These are phyloP conservation scores for Aspergillus bombycis DNA, from an alignment of 2,329 filamentous ascomycete species.

Conservation along the genomic window DNA sequence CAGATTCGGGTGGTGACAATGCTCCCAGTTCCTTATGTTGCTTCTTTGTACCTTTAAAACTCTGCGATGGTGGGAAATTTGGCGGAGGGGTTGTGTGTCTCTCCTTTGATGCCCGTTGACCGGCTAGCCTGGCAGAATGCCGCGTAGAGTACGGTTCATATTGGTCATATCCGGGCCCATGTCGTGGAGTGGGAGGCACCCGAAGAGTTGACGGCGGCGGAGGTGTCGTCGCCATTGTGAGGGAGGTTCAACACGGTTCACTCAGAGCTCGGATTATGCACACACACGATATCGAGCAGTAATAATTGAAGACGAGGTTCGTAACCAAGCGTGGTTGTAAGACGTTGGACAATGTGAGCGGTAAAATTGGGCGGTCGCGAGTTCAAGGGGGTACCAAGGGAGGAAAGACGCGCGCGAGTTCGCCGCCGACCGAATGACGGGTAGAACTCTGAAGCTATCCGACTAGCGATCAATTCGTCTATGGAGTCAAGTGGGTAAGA, in stretches of 20 bases:
- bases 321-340: neutral
- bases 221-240: slow-evolving; percentile 50
- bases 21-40: slow-evolving; percentile 27
- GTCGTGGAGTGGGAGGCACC: slow-evolving; percentile 49
- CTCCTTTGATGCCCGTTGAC: slow-evolving; percentile 33
- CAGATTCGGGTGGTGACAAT: slow-evolving; percentile 35
- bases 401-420: slow-evolving; percentile 20
- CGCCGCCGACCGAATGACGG: slow-evolving; percentile 17
- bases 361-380: slow-evolving; percentile 3
- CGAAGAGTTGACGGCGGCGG: slow-evolving; percentile 43
- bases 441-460: slow-evolving; percentile 5
- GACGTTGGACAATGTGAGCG: slow-evolving; percentile 1
- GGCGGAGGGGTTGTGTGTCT: slow-evolving; percentile 37
- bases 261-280: neutral
- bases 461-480: neutral
- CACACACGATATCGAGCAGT: neutral
- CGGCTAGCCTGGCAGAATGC: slow-evolving; percentile 44
- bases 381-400: slow-evolving; percentile 19
- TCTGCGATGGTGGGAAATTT: slow-evolving; percentile 26
- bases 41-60: slow-evolving; percentile 25
- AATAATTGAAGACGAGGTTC: neutral
- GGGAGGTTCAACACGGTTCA: neutral
- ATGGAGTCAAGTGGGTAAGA: neutral
- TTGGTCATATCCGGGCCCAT: slow-evolving; percentile 49
- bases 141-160: slow-evolving; percentile 46